phyloP scores from a whole-genome alignment of 768 basidiomycete species.

The Phylloporus sp. region DNA sequence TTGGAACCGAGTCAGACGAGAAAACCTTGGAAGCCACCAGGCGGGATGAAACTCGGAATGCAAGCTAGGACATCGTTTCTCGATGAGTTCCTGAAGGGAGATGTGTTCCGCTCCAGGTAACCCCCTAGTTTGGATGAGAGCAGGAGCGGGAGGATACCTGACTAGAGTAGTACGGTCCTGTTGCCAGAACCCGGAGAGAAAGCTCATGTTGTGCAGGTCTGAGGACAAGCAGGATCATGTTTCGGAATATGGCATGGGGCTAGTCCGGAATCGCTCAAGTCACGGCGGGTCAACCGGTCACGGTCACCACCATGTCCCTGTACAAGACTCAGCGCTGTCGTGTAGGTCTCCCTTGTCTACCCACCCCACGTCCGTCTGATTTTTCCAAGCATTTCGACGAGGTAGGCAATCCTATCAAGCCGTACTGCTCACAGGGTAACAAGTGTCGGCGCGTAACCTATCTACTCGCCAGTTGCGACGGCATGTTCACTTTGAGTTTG shows the following conservation, averaged over 20 bases:
- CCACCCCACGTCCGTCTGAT: constrained; percentile 13
- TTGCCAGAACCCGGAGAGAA: constrained; percentile 12
- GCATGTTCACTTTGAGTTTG: constrained; percentile 5
- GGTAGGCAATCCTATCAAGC: constrained; percentile 37
- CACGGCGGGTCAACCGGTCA: too few species aligned
- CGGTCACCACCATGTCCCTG: constrained; percentile 28
- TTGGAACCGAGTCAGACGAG: neutral
- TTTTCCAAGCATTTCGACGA: constrained; percentile 44
- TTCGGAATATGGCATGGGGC: too few species aligned
- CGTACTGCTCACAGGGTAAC: constrained; percentile 43
- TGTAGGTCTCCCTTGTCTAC: constrained; percentile 29
- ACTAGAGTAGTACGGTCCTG: constrained; percentile 17
- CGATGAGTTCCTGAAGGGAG: constrained; percentile 29
- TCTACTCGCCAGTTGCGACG: constrained; percentile 6
- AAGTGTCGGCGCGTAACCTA: constrained; percentile 42
- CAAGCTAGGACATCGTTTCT: constrained; percentile 28
- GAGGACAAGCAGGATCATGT: too few species aligned
- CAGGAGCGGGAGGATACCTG: constrained; percentile 17
- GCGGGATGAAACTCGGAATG: constrained; percentile 25
- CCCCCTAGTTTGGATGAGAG: constrained; percentile 17
- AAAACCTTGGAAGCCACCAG: constrained; percentile 33
- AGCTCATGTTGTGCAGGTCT: constrained; percentile 19
- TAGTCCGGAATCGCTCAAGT: constrained; percentile 4
- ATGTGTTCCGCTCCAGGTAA: constrained; percentile 7
- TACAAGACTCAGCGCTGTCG: constrained; percentile 48